Base-by-base conservation (phyloP, 768 basidiomycete species). In the Panaeolus papilionaceus region DNA sequence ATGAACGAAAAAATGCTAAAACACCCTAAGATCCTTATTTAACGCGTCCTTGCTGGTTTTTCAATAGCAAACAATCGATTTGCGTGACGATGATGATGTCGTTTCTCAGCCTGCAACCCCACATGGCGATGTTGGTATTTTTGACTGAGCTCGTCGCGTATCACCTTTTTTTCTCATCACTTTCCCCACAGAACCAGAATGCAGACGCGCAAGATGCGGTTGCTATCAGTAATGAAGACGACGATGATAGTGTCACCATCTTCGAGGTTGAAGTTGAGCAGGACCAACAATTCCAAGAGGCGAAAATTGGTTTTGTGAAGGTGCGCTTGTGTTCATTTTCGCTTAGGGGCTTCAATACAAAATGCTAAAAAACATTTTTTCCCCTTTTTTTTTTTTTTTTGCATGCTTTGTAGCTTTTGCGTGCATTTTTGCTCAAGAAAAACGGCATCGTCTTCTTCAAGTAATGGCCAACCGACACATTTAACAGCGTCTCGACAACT, bases 91-190 rank as follows among this genome's bases (percentile, higher is more conserved):
- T 33, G 14, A 58, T 33, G 47, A 3, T 51, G 26, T 26, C 8
- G 10, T 9, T 23, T 9, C 14, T 12, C 20, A 58, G 12, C 5
- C 8, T 28, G 8, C 12, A 28, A 28, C 4, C n/a, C 12, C 26
- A 33, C 33, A 58, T 58, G 54, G 54, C 28, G 28, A 58, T 58
- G 54, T 58, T 33, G 12, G 54, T 58, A 7, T 33, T 58, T 58
- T 33, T 7, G 33, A 58, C 33, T 58, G 54, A 9, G 54, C 14
- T 12, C 28, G 12, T 58, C 54, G 54, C 54, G 54, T 33, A 58
- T 58, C 54, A 58, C 18, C 5, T 51, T 51, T 51, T 51, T 58
- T 33, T 12, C 28, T 58, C 54, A 58, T 37, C 28, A 58, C 26
- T 58, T 58, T 7, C 54, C 54, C 54, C 47, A 23, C 47, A 49